These are phyloP conservation scores for Gynochthodes officinalis DNA, from an alignment of 257 asterid species.

Conservation along the genomic window DNA sequence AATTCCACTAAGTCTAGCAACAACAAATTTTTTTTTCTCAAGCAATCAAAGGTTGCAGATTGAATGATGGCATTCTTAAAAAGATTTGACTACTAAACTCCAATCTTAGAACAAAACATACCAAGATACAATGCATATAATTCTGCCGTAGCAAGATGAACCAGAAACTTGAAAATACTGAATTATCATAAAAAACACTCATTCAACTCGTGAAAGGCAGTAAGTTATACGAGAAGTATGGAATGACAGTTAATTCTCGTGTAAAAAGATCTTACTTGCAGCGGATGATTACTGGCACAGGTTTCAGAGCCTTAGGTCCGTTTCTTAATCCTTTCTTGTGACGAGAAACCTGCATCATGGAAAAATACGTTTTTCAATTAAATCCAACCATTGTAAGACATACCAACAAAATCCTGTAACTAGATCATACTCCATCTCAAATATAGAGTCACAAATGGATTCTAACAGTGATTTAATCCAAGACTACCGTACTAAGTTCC, in stretches of 20 bases:
- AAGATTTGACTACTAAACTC: neutral
- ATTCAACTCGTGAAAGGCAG: neutral
- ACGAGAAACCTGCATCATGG: constrained; percentile 55
- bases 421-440: neutral
- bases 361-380: neutral
- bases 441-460: neutral
- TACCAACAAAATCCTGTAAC: neutral
- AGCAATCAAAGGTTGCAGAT: neutral
- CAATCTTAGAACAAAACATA: neutral
- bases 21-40: neutral
- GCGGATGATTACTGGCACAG: constrained; percentile 84
- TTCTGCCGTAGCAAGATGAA: neutral
- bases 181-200: neutral
- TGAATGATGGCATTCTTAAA: neutral
- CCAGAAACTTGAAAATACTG: neutral
- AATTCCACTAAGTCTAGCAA: neutral
- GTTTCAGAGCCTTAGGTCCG: constrained; percentile 98
- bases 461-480: neutral
- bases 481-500: neutral
- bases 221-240: no score
- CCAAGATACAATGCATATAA: neutral
- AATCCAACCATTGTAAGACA: no score
- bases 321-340: constrained; percentile 92
- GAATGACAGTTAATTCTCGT: neutral
- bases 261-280: constrained; percentile 72